phyloP scores from a whole-genome alignment of 495 filamentous ascomycete genomes.

The Penicillium maclennaniae region DNA sequence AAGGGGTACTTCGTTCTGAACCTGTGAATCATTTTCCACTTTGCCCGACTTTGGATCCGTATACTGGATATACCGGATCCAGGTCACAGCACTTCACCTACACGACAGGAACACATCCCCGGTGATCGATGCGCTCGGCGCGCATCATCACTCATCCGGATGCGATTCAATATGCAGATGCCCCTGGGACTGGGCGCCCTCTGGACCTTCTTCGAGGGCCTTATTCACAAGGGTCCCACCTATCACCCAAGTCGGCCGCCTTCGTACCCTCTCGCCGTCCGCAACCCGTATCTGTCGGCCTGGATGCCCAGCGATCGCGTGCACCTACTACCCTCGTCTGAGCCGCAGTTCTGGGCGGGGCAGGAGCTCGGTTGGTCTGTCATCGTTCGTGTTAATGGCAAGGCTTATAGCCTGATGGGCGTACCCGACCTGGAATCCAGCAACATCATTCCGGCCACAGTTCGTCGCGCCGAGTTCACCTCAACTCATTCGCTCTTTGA shows the following conservation, averaged over 20 bases:
- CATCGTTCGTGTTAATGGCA: slow-evolving; percentile 45
- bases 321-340: slow-evolving; percentile 34
- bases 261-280: slow-evolving; percentile 48
- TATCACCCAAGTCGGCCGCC: slow-evolving; percentile 36
- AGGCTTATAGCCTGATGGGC: slow-evolving; percentile 48
- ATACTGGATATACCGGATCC: background rate
- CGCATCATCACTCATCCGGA: slow-evolving; percentile 7
- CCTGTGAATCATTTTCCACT: too few species aligned
- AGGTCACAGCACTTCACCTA: background rate
- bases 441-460: slow-evolving; percentile 32
- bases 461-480: slow-evolving; percentile 41
- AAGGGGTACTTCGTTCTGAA: too few species aligned
- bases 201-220: slow-evolving; percentile 16
- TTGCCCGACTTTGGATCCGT: background rate
- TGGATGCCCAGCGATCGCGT: slow-evolving; percentile 46
- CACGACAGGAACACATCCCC: background rate
- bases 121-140: slow-evolving; percentile 3
- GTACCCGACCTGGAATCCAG: slow-evolving; percentile 22
- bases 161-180: slow-evolving; percentile 23
- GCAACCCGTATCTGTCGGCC: slow-evolving; percentile 43
- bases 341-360: slow-evolving; percentile 50
- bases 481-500: slow-evolving; percentile 45
- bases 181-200: slow-evolving; percentile 23
- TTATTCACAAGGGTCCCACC: slow-evolving; percentile 13
- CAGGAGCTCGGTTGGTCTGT: slow-evolving; percentile 46